Base-by-base conservation (phyloP, 495 filamentous ascomycete species). In the Haplographium delicatum region DNA sequence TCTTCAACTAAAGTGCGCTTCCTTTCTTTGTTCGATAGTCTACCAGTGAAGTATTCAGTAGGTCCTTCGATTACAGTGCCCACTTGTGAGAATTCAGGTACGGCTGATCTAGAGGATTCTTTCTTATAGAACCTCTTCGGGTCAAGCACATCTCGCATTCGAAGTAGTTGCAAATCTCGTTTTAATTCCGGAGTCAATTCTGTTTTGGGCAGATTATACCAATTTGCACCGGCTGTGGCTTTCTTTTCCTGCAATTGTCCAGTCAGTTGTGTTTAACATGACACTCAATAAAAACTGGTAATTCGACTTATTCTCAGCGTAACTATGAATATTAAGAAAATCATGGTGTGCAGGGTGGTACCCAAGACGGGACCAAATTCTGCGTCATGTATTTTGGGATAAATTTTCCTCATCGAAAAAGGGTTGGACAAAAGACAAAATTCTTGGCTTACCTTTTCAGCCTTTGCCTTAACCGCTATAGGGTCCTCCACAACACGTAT, bases 1-100 rank as follows among this genome's bases (percentile, higher is more conserved):
- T 96, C 89, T 49, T 94, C 88, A n/a, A 91, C 84, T 51, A 98
- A 86, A 3, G 88, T 95, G 55, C 77, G 79, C 72, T 94, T 95
- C 51, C 88, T 76, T 60, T 97, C 85, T 66, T 86, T 94, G 65
- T 90, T 93, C 24, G 79, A 75, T 28, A 97, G 75, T 18, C 93
- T 79, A 13, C 76, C 75, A 54, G 74, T 88, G 69, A 80, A 86
- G 70, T 84, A 95, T 57, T 98, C 93, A 0, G 88, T 89, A 16
- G 90, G 87, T 0, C 91, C 91, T 57, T 95, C 81, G 28, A 96
- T 78, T 44, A 97, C 81, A 2, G 85, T 94, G 38, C 93, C 93
- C 19, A 96, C 82, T 56, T 94, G 87, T 22, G 84, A 91, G 63
- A 83, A 96, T 50, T 89, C 76, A 5, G 93, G 93, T 2, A 83